phyloP scores from a whole-genome alignment of 2,329 filamentous ascomycete genomes.

The Microdochium trichocladiopsis region DNA sequence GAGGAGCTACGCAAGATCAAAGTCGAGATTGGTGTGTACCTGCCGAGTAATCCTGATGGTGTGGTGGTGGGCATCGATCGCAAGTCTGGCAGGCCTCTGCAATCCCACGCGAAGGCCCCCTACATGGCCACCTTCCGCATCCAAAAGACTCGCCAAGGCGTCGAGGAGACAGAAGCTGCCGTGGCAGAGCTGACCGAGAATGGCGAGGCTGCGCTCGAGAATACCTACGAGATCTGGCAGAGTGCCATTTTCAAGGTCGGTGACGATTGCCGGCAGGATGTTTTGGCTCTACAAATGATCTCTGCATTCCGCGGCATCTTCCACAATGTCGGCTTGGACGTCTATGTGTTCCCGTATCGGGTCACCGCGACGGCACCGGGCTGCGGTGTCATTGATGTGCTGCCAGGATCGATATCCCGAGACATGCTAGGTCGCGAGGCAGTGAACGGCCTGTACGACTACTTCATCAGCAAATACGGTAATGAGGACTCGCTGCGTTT shows the following conservation, averaged over 20 bases:
- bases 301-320: conserved; percentile 96
- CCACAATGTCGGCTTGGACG: conserved; percentile 87
- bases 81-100: conserved; percentile 93
- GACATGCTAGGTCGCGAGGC: conserved; percentile 98
- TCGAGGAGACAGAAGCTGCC: conserved; percentile 45
- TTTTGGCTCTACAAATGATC: conserved; percentile 96
- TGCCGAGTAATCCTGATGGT: conserved; percentile 94
- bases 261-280: conserved; percentile 95
- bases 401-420: conserved; percentile 95
- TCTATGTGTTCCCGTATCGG: conserved; percentile 94
- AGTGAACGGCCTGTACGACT: conserved; percentile 96
- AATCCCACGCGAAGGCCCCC: conserved; percentile 96
- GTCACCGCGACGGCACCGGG: conserved; percentile 96
- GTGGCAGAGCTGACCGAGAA: conserved; percentile 38
- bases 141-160: conserved; percentile 61
- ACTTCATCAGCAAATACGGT: conserved; percentile 95
- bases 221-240: conserved; percentile 92
- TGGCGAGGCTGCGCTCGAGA: conserved; percentile 26
- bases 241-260: conserved; percentile 99
- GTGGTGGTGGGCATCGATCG: conserved; percentile 97
- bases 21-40: conserved; percentile 93
- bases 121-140: conserved; percentile 99
- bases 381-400: conserved; percentile 95
- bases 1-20: conserved; percentile 97
- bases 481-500: conserved; percentile 92